A percentile compares a stretch with the other conserved stretches of the same genome.
phyloP scores from a whole-genome alignment of 345 rosid genomes.

The Erysimum cheiranthoides region DNA sequence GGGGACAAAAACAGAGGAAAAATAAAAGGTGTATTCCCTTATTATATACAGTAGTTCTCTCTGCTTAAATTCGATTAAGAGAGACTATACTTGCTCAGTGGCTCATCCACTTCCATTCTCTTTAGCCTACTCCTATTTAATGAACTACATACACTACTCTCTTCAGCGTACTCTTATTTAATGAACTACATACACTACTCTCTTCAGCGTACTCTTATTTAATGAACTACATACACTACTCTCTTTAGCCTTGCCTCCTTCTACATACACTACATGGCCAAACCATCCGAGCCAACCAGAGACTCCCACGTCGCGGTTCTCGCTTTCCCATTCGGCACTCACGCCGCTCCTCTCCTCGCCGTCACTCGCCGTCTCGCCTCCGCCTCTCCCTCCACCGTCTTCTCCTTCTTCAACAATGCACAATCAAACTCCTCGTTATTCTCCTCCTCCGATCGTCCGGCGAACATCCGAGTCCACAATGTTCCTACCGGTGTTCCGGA shows the following conservation, averaged over 20 bases:
- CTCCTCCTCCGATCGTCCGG: slow-evolving; percentile 28
- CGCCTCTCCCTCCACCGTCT: slow-evolving; percentile 47
- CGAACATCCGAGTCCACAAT: slow-evolving; percentile 51
- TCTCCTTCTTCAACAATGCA: slow-evolving; percentile 62
- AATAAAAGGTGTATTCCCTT: too few relatives aligned
- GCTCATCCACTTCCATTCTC: not conserved
- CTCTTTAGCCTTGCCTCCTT: not conserved
- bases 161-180: too few relatives aligned
- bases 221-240: too few relatives aligned
- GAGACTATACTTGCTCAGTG: not conserved
- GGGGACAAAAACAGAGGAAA: too few relatives aligned
- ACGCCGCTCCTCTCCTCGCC: slow-evolving; percentile 56
- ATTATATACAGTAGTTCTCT: too few relatives aligned
- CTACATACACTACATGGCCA: not conserved
- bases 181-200: too few relatives aligned
- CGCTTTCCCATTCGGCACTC: slow-evolving; percentile 69
- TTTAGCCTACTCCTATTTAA: not conserved
- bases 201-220: too few relatives aligned
- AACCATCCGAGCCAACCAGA: not conserved
- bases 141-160: too few relatives aligned
- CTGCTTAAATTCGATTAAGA: too few relatives aligned
- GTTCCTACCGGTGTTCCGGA: slow-evolving; percentile 46
- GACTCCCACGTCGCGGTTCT: slow-evolving; percentile 57
- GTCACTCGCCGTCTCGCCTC: slow-evolving; percentile 54
- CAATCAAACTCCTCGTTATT: slow-evolving; percentile 49